These are phyloP conservation scores for Lachnellula suecica DNA, from an alignment of 2,329 filamentous ascomycete genomes.

Conservation along the genomic window DNA sequence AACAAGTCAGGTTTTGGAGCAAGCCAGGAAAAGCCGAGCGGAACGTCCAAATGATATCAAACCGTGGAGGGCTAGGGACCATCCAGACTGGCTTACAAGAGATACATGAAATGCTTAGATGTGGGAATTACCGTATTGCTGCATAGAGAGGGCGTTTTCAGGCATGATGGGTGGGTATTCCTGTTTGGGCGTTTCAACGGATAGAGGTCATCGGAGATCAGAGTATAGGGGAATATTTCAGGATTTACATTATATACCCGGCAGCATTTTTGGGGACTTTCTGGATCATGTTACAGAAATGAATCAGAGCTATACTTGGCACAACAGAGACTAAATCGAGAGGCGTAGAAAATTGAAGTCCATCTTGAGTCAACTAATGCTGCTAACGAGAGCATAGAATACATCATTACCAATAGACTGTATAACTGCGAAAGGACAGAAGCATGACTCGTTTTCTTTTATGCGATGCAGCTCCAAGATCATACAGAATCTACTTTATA, in stretches of 20 bases:
- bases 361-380: no score
- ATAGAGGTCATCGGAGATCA: no score
- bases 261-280: neutral
- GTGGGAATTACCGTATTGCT: neutral
- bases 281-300: neutral
- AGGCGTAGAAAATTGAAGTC: no score
- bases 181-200: no score
- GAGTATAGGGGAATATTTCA: no score
- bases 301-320: neutral
- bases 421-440: no score
- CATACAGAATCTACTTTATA: no score
- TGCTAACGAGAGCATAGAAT: no score
- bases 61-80: constrained; percentile 57
- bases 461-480: no score
- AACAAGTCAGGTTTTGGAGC: constrained; percentile 45
- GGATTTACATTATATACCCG: neutral
- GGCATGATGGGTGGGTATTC: neutral
- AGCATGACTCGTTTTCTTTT: no score
- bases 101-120: constrained; percentile 16
- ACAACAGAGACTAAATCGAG: no score
- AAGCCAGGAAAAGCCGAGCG: constrained; percentile 51
- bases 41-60: constrained; percentile 56
- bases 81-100: constrained; percentile 55
- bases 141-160: neutral
- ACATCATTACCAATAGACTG: no score